Evolutionary conservation across 345 rosid genomes (phyloP).

Genomic region (Toxicodendron radicans): DNA sequence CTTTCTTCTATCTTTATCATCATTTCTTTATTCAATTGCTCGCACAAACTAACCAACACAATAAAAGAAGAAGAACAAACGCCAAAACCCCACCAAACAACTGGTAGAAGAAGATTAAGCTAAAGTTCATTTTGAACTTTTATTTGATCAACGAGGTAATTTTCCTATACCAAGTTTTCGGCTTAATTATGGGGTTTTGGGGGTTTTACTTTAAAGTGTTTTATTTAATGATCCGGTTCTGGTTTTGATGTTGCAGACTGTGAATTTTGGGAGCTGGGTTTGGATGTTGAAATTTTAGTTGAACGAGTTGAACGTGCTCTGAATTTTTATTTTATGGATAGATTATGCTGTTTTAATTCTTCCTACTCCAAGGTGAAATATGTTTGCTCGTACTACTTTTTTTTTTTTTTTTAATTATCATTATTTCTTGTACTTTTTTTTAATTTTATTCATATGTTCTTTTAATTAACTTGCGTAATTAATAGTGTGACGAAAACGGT

Average conservation of each 20-base stretch:
- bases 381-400: neutral
- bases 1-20: neutral
- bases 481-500: neutral
- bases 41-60: slow-evolving; percentile 24
- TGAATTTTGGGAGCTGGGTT: slow-evolving; percentile 22
- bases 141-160: slow-evolving; percentile 27
- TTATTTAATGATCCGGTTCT: slow-evolving; percentile 18
- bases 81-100: neutral
- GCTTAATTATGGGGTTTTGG: slow-evolving; percentile 16
- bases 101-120: neutral
- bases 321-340: slow-evolving; percentile 36
- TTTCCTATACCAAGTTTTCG: slow-evolving; percentile 24
- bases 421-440: neutral
- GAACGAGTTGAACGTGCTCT: slow-evolving; percentile 12
- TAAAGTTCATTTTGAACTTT: slow-evolving; percentile 10
- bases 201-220: slow-evolving; percentile 18
- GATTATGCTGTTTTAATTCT: slow-evolving; percentile 41
- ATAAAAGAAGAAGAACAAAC: neutral
- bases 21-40: slow-evolving; percentile 28
- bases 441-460: neutral
- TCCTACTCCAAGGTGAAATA: slow-evolving; percentile 34
- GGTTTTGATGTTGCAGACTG: slow-evolving; percentile 30
- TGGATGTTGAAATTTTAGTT: slow-evolving; percentile 30
- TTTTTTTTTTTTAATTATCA: neutral
- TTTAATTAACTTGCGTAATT: neutral